A percentile compares a stretch with the other conserved stretches of the same genome.
phyloP scores from a whole-genome alignment of 768 basidiomycete species.

The Rhizopogon salebrosus region DNA sequence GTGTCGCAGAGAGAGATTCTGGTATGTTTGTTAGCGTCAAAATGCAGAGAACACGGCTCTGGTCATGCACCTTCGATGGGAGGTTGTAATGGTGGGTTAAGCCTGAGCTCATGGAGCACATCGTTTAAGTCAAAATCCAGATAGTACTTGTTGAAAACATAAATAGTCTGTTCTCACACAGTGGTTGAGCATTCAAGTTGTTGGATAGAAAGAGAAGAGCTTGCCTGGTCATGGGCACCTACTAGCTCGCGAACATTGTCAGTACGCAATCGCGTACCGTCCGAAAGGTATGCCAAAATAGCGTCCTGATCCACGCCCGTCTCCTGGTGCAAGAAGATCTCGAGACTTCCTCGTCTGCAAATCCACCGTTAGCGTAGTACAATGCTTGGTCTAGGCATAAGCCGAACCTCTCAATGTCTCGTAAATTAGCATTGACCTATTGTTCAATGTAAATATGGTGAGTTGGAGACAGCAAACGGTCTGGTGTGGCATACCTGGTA shows the following conservation, averaged over 20 bases:
- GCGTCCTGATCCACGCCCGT: constrained; percentile 66
- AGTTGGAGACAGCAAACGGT: not conserved
- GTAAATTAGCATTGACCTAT: constrained; percentile 56
- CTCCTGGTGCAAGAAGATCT: constrained; percentile 65
- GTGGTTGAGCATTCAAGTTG: constrained; percentile 8
- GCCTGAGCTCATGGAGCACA: constrained; percentile 56
- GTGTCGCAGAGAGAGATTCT: constrained; percentile 64
- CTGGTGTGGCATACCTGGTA: constrained; percentile 40
- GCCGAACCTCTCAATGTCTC: constrained; percentile 72
- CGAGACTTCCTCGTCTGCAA: constrained; percentile 59
- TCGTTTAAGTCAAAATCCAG: constrained; percentile 66
- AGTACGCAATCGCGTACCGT: constrained; percentile 67
- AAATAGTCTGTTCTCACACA: constrained; percentile 48
- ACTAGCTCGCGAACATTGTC: constrained; percentile 74
- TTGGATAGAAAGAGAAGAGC: constrained; percentile 11
- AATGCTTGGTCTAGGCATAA: constrained; percentile 1
- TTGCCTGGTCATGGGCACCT: constrained; percentile 69
- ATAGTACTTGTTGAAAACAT: constrained; percentile 79
- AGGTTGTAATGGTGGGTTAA: constrained; percentile 61
- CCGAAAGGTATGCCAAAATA: constrained; percentile 73
- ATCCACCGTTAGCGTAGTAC: not conserved
- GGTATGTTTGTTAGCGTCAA: not conserved
- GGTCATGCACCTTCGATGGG: constrained; percentile 56
- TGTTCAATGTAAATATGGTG: not conserved
- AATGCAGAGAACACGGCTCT: not conserved